Base-by-base conservation (phyloP, 306 rosid species). In the Vigna nakashimae region DNA sequence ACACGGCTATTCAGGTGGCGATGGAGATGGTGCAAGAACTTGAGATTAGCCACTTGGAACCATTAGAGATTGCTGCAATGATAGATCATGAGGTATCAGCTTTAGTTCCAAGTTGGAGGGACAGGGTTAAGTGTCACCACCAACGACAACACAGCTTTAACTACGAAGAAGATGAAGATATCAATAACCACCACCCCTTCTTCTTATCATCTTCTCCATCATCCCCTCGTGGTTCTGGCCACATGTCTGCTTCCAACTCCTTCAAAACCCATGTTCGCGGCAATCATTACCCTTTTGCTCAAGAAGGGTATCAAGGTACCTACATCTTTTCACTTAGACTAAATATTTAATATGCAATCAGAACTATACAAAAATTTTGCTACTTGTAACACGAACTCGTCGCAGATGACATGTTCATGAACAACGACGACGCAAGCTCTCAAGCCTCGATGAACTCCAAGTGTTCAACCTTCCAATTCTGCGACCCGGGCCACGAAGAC, bases 21-120 rank as follows among this genome's bases (percentile, higher is more conserved):
- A 75, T 74, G 10, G 97, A 94, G 88, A 94, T 94, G 98, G 97
- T 94, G 11, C 83, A 87, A 78, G 98, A 94, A 65, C 84, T 92
- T 80, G 96, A 90, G 72, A 90, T 94, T 9, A 84, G 74, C 16
- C 93, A 92, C 70, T 88, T 91, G 90, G 90, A 86, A 66, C 95
- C 97, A 18, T 12, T 46, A 13, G 95, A 92, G 78, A 92, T 94
- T 12, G 94, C 97, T 50, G 78, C 70, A 77, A 92, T 87, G 95
- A 94, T 94, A 80, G 94, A 92, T 76, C 80, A 90, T 17, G 96
- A 92, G 85, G 85, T 90, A 76, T 75, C 75, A 60, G 60, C 85
- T 82, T 59, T 92, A 24, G 81, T 90, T 53, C 92, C 97, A 51
- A 79, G 77, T 77, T 86, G 91, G 93, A 83, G 79, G 71, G 85